Percentiles rank a stretch among this genome's conserved stretches.
Conservation (phyloP, 2,329 filamentous ascomycete species). For the Penicillium aurantiogriseum region DNA sequence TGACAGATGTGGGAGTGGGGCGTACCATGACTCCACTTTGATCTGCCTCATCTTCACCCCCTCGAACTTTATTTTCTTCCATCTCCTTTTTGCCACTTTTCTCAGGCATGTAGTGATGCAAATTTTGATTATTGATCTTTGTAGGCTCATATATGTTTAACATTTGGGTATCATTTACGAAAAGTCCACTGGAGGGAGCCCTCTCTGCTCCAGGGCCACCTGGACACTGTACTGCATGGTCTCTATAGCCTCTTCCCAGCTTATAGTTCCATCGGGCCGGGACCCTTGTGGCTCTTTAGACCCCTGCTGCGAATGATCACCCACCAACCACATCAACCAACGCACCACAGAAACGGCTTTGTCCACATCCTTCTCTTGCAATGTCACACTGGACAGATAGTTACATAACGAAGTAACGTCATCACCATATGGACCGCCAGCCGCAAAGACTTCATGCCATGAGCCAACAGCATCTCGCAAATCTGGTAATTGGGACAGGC, state of each 20-base stretch:
- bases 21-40: neutral
- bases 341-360: conserved; percentile 69
- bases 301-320: conserved; percentile 36
- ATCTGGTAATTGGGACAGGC: conserved; percentile 57
- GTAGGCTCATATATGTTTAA: neutral
- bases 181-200: conserved; percentile 48
- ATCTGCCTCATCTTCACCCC: neutral
- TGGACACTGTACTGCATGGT: conserved; percentile 45
- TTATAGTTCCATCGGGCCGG: conserved; percentile 17
- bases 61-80: neutral
- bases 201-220: conserved; percentile 44
- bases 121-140: neutral
- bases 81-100: neutral
- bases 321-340: conserved; percentile 56
- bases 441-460: conserved; percentile 72
- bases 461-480: conserved; percentile 70
- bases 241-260: conserved; percentile 41
- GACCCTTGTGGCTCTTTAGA: conserved; percentile 38
- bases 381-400: conserved; percentile 71
- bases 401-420: conserved; percentile 73
- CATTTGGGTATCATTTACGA: conserved; percentile 16
- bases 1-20: neutral
- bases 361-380: conserved; percentile 72
- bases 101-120: neutral
- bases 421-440: conserved; percentile 72